phyloP scores from a whole-genome alignment of 768 basidiomycete genomes.

The Russula sp. region DNA sequence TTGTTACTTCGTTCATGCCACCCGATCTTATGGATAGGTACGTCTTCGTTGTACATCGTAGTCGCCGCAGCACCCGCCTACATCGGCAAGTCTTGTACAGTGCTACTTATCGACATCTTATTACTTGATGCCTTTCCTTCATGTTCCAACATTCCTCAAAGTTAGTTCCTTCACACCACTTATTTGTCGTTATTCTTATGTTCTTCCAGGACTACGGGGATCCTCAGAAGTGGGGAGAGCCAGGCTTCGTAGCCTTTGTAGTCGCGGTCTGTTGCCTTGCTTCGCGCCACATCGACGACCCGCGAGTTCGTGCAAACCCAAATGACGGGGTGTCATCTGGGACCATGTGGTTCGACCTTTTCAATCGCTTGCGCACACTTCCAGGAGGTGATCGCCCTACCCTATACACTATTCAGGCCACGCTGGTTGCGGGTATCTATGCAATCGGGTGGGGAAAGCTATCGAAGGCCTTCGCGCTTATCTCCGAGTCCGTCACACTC shows the following conservation, averaged over 20 bases:
- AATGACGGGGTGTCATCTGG: conserved; percentile 85
- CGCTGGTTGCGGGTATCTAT: conserved; percentile 89
- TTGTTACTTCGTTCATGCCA: conserved; percentile 80
- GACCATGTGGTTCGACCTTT: conserved; percentile 88
- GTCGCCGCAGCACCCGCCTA: conserved; percentile 14
- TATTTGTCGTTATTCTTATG: conserved; percentile 21
- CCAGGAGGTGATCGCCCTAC: conserved; percentile 88
- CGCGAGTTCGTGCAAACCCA: conserved; percentile 79
- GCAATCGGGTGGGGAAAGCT: conserved; percentile 88
- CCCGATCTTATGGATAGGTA: conserved; percentile 95
- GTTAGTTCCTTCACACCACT: conserved; percentile 43
- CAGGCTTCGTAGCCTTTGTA: conserved; percentile 91
- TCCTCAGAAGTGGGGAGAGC: conserved; percentile 93
- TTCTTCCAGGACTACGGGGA: conserved; percentile 78
- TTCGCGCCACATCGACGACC: conserved; percentile 90
- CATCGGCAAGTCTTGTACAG: conserved; percentile 60
- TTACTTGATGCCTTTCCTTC: conserved; percentile 88
- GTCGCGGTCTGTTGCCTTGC: conserved; percentile 91
- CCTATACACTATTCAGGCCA: conserved; percentile 87
- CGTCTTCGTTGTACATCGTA: conserved; percentile 32
- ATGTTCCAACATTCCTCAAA: conserved; percentile 83
- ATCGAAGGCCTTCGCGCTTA: conserved; percentile 79
- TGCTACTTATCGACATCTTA: conserved; percentile 91
- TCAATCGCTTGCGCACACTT: conserved; percentile 80
- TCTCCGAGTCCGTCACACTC: conserved; percentile 84